Base-by-base conservation (phyloP, 768 basidiomycete species). In the Phlegmacium glaucopus region DNA sequence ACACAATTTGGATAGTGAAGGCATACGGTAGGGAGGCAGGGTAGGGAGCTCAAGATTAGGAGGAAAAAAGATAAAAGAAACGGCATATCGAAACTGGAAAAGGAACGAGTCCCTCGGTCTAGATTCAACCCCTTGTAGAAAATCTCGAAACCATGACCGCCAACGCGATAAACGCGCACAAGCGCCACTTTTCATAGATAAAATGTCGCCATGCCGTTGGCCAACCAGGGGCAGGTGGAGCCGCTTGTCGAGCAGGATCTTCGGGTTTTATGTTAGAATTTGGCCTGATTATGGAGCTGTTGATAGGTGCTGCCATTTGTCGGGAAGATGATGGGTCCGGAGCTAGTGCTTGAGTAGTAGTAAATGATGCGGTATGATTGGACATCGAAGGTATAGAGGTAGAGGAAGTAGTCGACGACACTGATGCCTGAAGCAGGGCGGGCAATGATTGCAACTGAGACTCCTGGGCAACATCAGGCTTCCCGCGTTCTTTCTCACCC, bases 141-240 rank as follows among this genome's bases (percentile, higher is more conserved):
- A 91, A 73, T 53, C 86, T 77, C 27, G 88, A 90, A 9, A 92
- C 80, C 42, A 91, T 65, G 16, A 91, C 82, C 1, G 89, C 89
- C 39, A 92, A 64, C 6, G 82, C 85, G 47, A 91, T 84, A 50
- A 92, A 61, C 12, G 85, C 75, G 16, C 88, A 90, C 80, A 87
- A 86, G 50, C 87, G 73, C 89, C 89, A 92, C 60, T 90, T 90
- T 62, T 91, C 87, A 79, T 80, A 87, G 9, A 91, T 60, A 27
- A 90, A 64, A 50, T 79, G 75, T 41, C 83, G 76, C 79, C 82
- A 82, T 3, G 76, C 72, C 3, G 76, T 66, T n/a, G 76, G 68
- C 78, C 82, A 83, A 1, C 78, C 85, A 34, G 68, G 70, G 8
- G 65, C 60, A 28, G 64, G 52, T 52, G 38, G 59, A 62, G 57